Conservation (phyloP, 495 filamentous ascomycete species). For the Apiosordaria backusii region DNA sequence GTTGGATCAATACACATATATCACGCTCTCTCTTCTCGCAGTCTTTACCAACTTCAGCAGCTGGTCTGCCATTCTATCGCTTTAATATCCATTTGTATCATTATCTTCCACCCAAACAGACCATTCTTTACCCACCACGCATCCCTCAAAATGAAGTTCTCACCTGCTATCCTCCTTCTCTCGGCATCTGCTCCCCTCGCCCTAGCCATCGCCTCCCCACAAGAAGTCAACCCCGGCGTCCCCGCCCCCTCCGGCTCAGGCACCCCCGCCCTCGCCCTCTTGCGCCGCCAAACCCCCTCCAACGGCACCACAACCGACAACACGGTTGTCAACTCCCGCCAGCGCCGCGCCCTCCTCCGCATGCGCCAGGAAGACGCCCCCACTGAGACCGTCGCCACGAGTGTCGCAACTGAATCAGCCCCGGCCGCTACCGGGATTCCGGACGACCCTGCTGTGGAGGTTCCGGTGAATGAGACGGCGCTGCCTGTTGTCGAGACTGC, state of each 20-base stretch:
- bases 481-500: not conserved
- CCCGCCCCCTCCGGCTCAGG: not conserved
- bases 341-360: not conserved
- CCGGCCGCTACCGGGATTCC: not conserved
- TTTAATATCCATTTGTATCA: not conserved
- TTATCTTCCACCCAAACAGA: not conserved
- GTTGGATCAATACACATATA: not conserved
- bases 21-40: not conserved
- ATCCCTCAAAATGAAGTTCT: not conserved
- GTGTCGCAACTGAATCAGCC: not conserved
- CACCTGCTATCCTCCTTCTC: not conserved
- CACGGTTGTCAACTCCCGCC: not conserved
- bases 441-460: not conserved
- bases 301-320: not conserved
- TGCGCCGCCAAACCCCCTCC: not conserved
- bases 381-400: not conserved
- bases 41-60: not conserved
- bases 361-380: not conserved
- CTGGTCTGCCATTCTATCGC: not conserved
- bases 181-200: not conserved
- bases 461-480: not conserved
- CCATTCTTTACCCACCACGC: not conserved
- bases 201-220: not conserved
- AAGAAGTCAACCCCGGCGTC: not conserved
- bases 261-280: not conserved